Percentiles rank a stretch among this genome's conserved stretches.
Conservation (phyloP, 2,329 filamentous ascomycete genomes). For the Sporothrix phasma region DNA sequence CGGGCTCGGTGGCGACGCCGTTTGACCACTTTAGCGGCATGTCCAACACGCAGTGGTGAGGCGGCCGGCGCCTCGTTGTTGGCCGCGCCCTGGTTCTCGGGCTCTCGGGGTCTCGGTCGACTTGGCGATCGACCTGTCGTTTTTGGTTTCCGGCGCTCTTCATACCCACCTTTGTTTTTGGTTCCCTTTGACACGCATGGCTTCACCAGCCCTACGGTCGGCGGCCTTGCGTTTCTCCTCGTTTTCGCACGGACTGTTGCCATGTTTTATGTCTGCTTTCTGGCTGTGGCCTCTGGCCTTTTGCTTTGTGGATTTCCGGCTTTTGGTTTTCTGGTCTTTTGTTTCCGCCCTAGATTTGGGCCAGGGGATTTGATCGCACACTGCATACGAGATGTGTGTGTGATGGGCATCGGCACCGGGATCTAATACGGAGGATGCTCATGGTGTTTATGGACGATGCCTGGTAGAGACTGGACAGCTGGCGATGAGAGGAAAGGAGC, state of each 20-base stretch:
- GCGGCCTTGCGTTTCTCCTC: not conserved
- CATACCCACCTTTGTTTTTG: not conserved
- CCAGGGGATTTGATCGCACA: not conserved
- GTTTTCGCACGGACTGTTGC: not conserved
- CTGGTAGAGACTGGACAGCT: not conserved
- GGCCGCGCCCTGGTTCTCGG: not conserved
- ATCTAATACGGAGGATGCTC: not conserved
- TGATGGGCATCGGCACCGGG: not conserved
- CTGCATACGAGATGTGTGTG: not conserved
- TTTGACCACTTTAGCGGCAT: constrained; percentile 21
- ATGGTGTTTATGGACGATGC: not conserved
- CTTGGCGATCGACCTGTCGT: too few relatives aligned
- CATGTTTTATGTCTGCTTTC: too few relatives aligned
- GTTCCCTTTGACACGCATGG: not conserved
- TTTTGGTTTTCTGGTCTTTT: not conserved
- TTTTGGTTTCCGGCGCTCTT: not conserved
- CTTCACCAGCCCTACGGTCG: not conserved
- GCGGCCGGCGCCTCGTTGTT: not conserved
- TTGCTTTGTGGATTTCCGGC: not conserved
- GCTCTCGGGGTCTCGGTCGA: not conserved
- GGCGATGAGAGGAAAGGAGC: not conserved
- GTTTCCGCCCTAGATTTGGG: not conserved
- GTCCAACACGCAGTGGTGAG: constrained; percentile 20
- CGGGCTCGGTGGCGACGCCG: not conserved
- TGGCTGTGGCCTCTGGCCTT: not conserved